Evolutionary conservation across 306 rosid genomes (phyloP).

Genomic region (Aeschynomene evenia): DNA sequence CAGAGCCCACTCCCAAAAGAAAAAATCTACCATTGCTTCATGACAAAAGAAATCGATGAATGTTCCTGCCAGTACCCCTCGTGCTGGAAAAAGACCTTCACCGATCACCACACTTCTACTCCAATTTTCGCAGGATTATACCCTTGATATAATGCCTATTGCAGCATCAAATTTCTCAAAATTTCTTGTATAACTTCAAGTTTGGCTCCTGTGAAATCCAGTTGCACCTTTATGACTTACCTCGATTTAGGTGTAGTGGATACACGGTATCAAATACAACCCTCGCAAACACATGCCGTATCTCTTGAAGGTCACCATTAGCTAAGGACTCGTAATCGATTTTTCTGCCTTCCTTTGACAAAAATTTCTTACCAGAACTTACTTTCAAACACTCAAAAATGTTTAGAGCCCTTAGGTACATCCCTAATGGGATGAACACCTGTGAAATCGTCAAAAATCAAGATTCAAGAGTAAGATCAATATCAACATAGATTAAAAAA

Average conservation of each 20-base stretch:
- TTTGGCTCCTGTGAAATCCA: conserved; percentile 7
- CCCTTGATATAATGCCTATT: background rate
- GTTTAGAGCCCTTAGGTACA: conserved; percentile 51
- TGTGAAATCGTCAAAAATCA: conserved; percentile 42
- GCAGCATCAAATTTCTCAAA: conserved; percentile 20
- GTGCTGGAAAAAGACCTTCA: conserved; percentile 15
- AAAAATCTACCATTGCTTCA: background rate
- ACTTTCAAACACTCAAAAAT: conserved; percentile 50
- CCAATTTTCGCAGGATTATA: conserved; percentile 4
- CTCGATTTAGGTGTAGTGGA: conserved; percentile 42
- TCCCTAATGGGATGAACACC: conserved; percentile 68
- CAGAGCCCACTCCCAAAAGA: too few relatives aligned
- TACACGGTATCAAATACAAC: conserved; percentile 67
- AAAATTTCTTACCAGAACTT: conserved; percentile 28
- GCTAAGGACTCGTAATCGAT: conserved; percentile 54
- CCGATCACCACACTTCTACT: conserved; percentile 1
- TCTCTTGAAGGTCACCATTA: conserved; percentile 49
- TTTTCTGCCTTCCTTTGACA: conserved; percentile 55
- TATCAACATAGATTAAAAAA: conserved; percentile 1
- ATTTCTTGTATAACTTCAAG: conserved; percentile 5
- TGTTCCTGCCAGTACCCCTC: conserved; percentile 10
- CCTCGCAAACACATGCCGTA: conserved; percentile 72
- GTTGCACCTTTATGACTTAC: conserved; percentile 11
- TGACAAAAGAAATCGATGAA: background rate
- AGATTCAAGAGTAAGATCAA: conserved; percentile 20